Conservation (phyloP, 495 filamentous ascomycete species). For the Aspergillus sclerotioniger region DNA sequence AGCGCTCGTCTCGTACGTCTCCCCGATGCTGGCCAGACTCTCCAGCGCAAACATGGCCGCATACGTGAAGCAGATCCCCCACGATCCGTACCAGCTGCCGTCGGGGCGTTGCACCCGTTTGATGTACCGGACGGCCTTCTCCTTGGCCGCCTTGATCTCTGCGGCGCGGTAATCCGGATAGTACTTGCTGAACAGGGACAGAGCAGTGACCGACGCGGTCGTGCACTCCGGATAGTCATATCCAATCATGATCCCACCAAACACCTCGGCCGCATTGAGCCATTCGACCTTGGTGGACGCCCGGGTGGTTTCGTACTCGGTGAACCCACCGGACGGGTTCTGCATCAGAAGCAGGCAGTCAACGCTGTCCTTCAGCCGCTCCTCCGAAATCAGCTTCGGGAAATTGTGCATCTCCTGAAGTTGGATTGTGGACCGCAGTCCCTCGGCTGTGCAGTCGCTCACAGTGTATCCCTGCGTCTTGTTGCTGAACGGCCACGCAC, state of each 20-base stretch:
- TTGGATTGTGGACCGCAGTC: slow-evolving; percentile 78
- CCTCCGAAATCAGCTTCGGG: slow-evolving; percentile 68
- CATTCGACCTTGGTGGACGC: slow-evolving; percentile 74
- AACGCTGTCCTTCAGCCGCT: slow-evolving; percentile 79
- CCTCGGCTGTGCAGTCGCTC: slow-evolving; percentile 91
- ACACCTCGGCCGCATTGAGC: slow-evolving; percentile 94
- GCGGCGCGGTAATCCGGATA: slow-evolving; percentile 74
- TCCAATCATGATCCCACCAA: slow-evolving; percentile 95
- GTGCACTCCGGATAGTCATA: slow-evolving; percentile 99
- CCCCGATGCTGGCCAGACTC: slow-evolving; percentile 75
- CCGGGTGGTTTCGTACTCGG: slow-evolving; percentile 82
- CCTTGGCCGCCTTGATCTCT: slow-evolving; percentile 72
- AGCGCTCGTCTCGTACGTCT: slow-evolving; percentile 72
- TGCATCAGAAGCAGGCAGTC: slow-evolving; percentile 93
- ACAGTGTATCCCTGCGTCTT: slow-evolving; percentile 92
- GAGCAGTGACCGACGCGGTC: slow-evolving; percentile 87
- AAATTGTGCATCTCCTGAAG: slow-evolving; percentile 78
- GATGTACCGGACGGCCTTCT: slow-evolving; percentile 74
- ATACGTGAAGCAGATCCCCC: slow-evolving; percentile 98
- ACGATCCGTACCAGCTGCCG: slow-evolving; percentile 93
- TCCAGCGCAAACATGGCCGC: slow-evolving; percentile 94
- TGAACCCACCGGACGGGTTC: slow-evolving; percentile 82
- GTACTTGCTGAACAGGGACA: slow-evolving; percentile 76
- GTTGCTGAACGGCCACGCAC: slow-evolving; percentile 94
- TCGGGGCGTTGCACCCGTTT: slow-evolving; percentile 74